A percentile compares a stretch with the other conserved stretches of the same genome.
These are phyloP conservation scores for Coriolopsis trogii DNA, from an alignment of 1,284 basidiomycete species.

Conservation along the genomic window DNA sequence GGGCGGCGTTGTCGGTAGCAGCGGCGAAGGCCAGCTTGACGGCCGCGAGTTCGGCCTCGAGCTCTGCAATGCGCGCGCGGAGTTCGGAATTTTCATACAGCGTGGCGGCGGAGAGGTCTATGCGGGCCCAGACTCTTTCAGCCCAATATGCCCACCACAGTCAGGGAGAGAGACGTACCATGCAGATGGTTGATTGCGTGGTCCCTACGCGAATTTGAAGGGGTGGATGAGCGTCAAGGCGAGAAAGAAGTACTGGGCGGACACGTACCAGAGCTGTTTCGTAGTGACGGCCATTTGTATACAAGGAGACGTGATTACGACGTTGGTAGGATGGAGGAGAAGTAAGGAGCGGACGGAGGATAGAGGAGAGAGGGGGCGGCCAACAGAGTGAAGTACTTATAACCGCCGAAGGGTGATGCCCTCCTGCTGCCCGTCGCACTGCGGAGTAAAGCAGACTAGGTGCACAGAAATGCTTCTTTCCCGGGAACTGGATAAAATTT, in stretches of 20 bases:
- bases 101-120: constrained; percentile 65
- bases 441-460: constrained; percentile 45
- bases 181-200: constrained; percentile 61
- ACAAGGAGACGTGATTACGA: constrained; percentile 44
- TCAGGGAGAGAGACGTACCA: constrained; percentile 41
- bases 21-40: constrained; percentile 72
- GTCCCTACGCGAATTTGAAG: constrained; percentile 48
- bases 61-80: constrained; percentile 60
- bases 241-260: not conserved
- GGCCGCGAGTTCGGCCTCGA: constrained; percentile 67
- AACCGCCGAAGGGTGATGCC: constrained; percentile 43
- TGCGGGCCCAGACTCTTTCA: constrained; percentile 13
- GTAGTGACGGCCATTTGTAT: constrained; percentile 56
- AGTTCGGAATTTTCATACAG: constrained; percentile 65
- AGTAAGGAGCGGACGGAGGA: constrained; percentile 31
- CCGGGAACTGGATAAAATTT: constrained; percentile 28
- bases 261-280: constrained; percentile 62
- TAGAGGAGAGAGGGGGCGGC: constrained; percentile 36
- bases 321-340: constrained; percentile 22
- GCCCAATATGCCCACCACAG: not conserved
- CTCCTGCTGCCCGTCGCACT: constrained; percentile 37
- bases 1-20: constrained; percentile 58
- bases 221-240: constrained; percentile 4
- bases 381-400: constrained; percentile 41
- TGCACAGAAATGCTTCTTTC: constrained; percentile 40